phyloP scores from a whole-genome alignment of 208 protist species.

The Acanthamoeba polyphaga region DNA sequence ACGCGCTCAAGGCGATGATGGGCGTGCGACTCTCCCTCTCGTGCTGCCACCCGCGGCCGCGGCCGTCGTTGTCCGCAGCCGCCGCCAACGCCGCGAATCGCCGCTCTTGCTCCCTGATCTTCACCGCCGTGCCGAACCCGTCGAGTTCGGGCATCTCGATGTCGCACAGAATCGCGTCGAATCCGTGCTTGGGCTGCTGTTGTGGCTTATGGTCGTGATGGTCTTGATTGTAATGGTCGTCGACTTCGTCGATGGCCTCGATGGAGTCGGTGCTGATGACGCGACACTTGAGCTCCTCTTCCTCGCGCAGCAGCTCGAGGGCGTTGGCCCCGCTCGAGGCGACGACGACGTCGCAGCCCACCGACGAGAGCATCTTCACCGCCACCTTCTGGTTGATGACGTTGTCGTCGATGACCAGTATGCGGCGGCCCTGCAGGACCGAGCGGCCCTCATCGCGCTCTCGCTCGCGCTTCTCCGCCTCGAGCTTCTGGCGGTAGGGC shows the following conservation, averaged over 20 bases:
- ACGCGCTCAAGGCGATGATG: constrained; percentile 49
- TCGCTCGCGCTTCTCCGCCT: background rate
- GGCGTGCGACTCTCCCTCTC: background rate
- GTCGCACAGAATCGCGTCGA: constrained; percentile 53
- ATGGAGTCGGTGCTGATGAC: background rate
- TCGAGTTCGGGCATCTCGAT: constrained; percentile 50
- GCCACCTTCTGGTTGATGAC: constrained; percentile 61
- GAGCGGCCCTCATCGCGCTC: background rate
- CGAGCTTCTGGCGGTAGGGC: background rate
- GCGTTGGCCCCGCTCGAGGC: constrained; percentile 5
- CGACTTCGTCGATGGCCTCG: background rate
- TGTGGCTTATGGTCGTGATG: background rate
- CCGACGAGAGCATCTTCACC: constrained; percentile 14
- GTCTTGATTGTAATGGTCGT: background rate
- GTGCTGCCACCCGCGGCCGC: background rate
- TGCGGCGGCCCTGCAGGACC: background rate
- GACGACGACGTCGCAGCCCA: constrained; percentile 34
- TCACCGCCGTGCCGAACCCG: background rate
- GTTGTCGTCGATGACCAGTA: constrained; percentile 67
- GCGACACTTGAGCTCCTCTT: background rate
- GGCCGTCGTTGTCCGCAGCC: background rate
- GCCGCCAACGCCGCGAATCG: background rate
- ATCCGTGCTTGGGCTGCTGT: background rate
- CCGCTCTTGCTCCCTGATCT: background rate
- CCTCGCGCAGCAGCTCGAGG: background rate